Evolutionary conservation across 176 grass and related monocot species (phyloP).

Genomic region (Alloteropsis semialata): DNA sequence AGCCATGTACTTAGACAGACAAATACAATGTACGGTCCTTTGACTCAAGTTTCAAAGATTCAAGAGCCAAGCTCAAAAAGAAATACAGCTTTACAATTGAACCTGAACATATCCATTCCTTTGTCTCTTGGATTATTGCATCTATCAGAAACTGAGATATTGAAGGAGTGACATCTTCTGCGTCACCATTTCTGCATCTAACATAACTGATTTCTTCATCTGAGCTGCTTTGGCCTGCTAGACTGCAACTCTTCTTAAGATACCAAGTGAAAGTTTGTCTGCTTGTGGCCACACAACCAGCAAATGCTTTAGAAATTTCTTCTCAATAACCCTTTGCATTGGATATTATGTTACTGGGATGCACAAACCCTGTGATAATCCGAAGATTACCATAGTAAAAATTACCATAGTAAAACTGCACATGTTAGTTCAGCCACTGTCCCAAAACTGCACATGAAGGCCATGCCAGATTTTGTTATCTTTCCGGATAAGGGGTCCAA

Average conservation of each 20-base stretch:
- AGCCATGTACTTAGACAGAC: conserved; percentile 14
- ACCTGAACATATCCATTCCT: not conserved
- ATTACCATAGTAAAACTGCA: not conserved
- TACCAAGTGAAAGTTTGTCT: not conserved
- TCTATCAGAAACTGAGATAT: not conserved
- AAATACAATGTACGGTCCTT: conserved; percentile 12
- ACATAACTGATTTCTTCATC: not conserved
- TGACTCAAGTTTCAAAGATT: not conserved
- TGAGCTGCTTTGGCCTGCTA: not conserved
- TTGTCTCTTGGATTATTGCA: not conserved
- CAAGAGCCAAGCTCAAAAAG: not conserved
- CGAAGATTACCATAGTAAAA: not conserved
- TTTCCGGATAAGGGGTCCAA: conserved; percentile 27
- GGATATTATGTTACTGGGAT: not conserved
- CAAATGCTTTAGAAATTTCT: not conserved
- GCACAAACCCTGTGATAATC: not conserved
- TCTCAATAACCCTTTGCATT: not conserved
- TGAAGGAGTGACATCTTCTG: not conserved
- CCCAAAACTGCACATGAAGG: not conserved
- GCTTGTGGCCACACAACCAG: not conserved
- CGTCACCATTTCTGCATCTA: not conserved
- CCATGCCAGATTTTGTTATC: not conserved
- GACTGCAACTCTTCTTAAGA: not conserved
- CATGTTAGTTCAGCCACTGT: too few relatives aligned
- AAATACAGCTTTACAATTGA: conserved; percentile 2